Conservation (phyloP, 2,329 filamentous ascomycete species). For the Cordyceps sp. region DNA sequence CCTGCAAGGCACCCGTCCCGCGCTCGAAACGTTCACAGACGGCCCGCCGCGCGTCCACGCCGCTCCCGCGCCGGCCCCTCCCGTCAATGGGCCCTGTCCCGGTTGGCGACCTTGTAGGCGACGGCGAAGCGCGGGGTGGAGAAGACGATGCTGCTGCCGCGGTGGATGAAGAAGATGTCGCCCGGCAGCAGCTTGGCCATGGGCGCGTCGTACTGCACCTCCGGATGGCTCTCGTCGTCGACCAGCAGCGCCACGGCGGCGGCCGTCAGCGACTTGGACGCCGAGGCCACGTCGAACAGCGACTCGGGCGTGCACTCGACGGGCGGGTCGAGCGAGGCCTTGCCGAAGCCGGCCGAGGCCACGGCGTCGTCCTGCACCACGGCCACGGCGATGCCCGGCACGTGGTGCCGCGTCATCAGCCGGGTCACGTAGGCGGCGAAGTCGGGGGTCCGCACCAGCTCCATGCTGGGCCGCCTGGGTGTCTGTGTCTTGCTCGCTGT, state of each 20-base stretch:
- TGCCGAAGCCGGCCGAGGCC: constrained; percentile 9
- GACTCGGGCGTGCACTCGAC: constrained; percentile 8
- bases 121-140: too few relatives aligned
- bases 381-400: constrained; percentile 10
- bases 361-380: constrained; percentile 5
- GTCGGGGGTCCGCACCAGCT: constrained; percentile 4
- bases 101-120: too few relatives aligned
- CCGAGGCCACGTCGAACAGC: constrained; percentile 11
- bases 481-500: too few relatives aligned
- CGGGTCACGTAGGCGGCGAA: constrained; percentile 6
- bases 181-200: constrained; percentile 10
- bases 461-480: too few relatives aligned
- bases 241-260: constrained; percentile 10
- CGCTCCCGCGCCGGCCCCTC: too few relatives aligned
- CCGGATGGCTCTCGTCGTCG: constrained; percentile 7
- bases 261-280: constrained; percentile 11
- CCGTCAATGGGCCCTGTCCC: too few relatives aligned
- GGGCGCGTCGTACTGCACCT: constrained; percentile 8
- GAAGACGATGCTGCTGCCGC: too few relatives aligned
- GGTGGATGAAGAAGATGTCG: too few relatives aligned
- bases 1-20: too few relatives aligned
- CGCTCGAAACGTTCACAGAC: too few relatives aligned
- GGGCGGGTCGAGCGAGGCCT: constrained; percentile 6
- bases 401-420: constrained; percentile 7
- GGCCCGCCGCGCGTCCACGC: too few relatives aligned